Evolutionary conservation across 108 stramenopile genomes (phyloP).

Genomic region (Cylindrotheca fusiformis): DNA sequence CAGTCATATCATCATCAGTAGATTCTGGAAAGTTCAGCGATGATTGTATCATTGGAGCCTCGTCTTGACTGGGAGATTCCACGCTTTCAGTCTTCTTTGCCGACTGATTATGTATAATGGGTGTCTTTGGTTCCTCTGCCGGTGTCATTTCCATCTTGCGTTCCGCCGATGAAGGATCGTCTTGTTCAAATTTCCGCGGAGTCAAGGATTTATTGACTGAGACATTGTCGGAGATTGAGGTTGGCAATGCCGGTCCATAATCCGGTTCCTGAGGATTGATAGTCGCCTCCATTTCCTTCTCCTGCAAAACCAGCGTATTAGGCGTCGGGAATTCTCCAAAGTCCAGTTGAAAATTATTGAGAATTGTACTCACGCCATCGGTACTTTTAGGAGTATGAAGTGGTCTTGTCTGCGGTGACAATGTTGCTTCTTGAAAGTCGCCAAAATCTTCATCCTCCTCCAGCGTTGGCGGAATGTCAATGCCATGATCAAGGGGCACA

Average conservation of each 20-base stretch:
- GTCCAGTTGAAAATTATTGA: neutral
- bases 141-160: neutral
- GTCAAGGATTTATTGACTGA: neutral
- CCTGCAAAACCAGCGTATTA: neutral
- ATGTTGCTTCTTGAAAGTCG: slow-evolving; percentile 24
- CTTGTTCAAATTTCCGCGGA: neutral
- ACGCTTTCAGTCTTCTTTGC: neutral
- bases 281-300: neutral
- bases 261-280: neutral
- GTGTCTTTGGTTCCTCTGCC: slow-evolving; percentile 9
- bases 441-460: slow-evolving; percentile 17
- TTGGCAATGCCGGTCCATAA: neutral
- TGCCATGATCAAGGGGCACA: no score
- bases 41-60: no score
- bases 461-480: no score
- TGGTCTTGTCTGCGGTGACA: neutral
- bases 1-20: no score
- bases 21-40: no score
- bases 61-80: neutral
- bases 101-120: slow-evolving; percentile 15
- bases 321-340: neutral
- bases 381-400: neutral
- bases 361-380: neutral
- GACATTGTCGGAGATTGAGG: neutral
- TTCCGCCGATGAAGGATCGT: neutral